Evolutionary conservation across 495 filamentous ascomycete species (phyloP), one percentile per base, ranked within the genome.

Genomic region (Hypoxylon rickii): DNA sequence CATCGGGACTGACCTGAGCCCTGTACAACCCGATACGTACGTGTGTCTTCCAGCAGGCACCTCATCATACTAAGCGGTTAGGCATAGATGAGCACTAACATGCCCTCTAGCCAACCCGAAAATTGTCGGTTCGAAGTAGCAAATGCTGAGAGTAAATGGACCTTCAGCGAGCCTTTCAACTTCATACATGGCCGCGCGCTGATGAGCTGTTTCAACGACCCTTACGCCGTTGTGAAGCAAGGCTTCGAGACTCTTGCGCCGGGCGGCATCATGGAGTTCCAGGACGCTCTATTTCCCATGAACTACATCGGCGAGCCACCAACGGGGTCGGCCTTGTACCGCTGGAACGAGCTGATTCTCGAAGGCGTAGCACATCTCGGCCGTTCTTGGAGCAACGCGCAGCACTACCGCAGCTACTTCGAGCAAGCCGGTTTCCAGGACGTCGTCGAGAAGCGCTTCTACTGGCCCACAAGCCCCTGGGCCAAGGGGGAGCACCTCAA

Each of bases 131-230:
- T 85, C 62, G 58, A 79, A 18, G 73, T 84, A 40, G 77, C 80
- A 53, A 79, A 84, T 51, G 75, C 74, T 1, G 81, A 83, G 60
- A 76, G 79, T 31, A 66, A 75, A 3, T 86, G 82, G 83, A 55
- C 73, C 0, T 83, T 76, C 49, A 57, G 53, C 33, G 57, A 71
- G n/a, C 63, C 70, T 19, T 84, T 80, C 58, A 75, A 84, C 64
- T 79, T 76, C 56, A 76, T 85, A 48, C 77, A 84, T 53, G 66
- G 71, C 7, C 75, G 82, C 7, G 71, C 77, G 50, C 70, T 85
- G 54, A 70, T 72, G 26, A 74, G 73, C 55, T 75, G 66, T 34
- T 79, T 83, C 49, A 63, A 73, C 19, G 75, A 84, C 67, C 81
- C 79, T 63, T 70, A 55, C 20, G 52, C 61, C 22, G 70, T 82